Evolutionary conservation across 495 filamentous ascomycete genomes (phyloP).

Genomic region (Staphylotrichum longicolle): DNA sequence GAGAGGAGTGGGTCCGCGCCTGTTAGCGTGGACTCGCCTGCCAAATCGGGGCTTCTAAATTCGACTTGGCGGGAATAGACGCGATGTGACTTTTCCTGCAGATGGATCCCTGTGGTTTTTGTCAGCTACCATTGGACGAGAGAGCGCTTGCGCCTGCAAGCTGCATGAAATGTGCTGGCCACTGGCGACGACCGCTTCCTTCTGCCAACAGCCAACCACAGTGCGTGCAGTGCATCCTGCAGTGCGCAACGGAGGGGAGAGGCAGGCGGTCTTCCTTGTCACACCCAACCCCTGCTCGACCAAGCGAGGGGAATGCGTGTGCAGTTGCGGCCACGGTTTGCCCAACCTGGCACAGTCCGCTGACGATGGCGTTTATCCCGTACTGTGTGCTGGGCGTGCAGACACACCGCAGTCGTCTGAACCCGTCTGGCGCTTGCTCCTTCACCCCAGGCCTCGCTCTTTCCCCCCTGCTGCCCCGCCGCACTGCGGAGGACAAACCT

Average conservation of each 20-base stretch:
- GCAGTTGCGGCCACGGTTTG: not conserved
- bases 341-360: not conserved
- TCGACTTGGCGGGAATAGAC: conserved; percentile 29
- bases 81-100: conserved; percentile 37
- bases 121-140: conserved; percentile 22
- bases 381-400: not conserved
- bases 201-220: conserved; percentile 21
- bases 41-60: conserved; percentile 21
- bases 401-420: conserved; percentile 9
- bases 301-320: not conserved
- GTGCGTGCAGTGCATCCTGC: not conserved
- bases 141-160: conserved; percentile 39
- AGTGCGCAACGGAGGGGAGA: not conserved
- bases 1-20: not conserved
- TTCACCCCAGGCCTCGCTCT: not conserved
- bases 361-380: too few species aligned
- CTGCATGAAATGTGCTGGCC: conserved; percentile 28
- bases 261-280: not conserved
- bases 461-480: not conserved
- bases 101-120: conserved; percentile 21
- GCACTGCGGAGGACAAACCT: not conserved
- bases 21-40: conserved; percentile 5
- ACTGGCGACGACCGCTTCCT: conserved; percentile 15
- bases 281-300: not conserved
- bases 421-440: conserved; percentile 24